These are phyloP conservation scores for Cucumis melo DNA, from an alignment of 306 rosid genomes.

Conservation along the genomic window DNA sequence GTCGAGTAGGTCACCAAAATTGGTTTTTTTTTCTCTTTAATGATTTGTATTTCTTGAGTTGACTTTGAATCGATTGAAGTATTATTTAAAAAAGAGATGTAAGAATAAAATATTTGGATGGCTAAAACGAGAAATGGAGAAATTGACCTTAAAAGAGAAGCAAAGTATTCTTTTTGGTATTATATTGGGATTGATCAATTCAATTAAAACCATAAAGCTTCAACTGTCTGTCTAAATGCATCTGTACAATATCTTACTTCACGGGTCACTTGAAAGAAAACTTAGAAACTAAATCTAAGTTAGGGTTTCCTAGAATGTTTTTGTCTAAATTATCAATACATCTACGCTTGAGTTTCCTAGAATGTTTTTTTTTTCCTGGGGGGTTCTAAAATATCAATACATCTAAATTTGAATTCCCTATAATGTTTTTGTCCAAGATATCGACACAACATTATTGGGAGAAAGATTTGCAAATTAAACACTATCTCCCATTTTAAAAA, in stretches of 20 bases:
- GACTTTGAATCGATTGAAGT: not conserved
- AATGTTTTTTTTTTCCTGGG: not conserved
- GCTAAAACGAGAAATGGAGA: not conserved
- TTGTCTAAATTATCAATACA: not conserved
- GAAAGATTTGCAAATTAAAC: not conserved
- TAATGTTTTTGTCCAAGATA: not conserved
- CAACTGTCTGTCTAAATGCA: not conserved
- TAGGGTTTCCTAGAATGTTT: not conserved
- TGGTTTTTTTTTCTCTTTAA: not conserved
- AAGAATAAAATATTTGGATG: not conserved
- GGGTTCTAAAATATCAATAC: not conserved
- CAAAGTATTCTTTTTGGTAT: not conserved
- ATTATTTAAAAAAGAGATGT: not conserved
- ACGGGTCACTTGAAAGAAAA: not conserved
- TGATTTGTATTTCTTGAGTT: not conserved
- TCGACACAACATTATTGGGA: not conserved
- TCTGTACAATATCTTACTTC: not conserved
- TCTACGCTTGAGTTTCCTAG: not conserved
- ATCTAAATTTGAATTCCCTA: not conserved
- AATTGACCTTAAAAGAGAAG: not conserved
- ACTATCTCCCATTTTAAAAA: no score
- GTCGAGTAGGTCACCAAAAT: not conserved
- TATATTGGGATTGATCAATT: not conserved
- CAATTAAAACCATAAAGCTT: not conserved
- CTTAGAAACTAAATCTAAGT: not conserved